A percentile compares a stretch with the other conserved stretches of the same genome.
phyloP scores from a whole-genome alignment of 345 rosid genomes.

The Sapria himalayana region DNA sequence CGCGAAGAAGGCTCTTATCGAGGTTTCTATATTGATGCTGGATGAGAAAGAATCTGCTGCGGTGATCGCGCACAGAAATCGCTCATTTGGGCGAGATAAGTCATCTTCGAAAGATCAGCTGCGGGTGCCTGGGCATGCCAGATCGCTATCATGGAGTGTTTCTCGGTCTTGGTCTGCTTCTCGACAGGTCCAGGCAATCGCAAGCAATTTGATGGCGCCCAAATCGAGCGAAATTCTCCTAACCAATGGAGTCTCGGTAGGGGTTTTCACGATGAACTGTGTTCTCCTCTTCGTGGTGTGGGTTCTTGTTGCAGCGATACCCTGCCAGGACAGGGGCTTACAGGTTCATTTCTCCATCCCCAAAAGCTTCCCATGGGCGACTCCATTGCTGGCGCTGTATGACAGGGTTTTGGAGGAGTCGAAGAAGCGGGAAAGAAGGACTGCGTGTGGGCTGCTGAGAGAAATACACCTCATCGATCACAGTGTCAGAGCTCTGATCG shows the following conservation, averaged over 20 bases:
- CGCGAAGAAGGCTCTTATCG: constrained; percentile 22
- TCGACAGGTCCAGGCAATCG: constrained; percentile 19
- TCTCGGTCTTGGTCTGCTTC: constrained; percentile 26
- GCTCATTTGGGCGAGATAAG: constrained; percentile 14
- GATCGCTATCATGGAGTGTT: constrained; percentile 27
- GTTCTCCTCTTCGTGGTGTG: constrained; percentile 17
- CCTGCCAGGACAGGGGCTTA: constrained; percentile 24
- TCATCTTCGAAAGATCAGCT: constrained; percentile 6
- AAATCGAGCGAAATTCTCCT: constrained; percentile 14
- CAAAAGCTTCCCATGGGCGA: constrained; percentile 13
- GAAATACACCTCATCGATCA: constrained; percentile 17
- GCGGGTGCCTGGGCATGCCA: constrained; percentile 11
- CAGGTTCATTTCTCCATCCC: constrained; percentile 14
- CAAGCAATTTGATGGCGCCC: constrained; percentile 13
- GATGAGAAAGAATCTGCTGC: constrained; percentile 21
- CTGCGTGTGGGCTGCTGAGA: constrained; percentile 14
- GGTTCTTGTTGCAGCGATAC: constrained; percentile 25
- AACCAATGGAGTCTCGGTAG: constrained; percentile 17
- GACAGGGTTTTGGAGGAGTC: constrained; percentile 21
- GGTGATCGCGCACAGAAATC: constrained; percentile 13
- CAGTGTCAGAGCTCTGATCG: constrained; percentile 11
- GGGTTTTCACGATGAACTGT: constrained; percentile 15
- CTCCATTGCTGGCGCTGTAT: constrained; percentile 10
- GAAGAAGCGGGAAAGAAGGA: constrained; percentile 13
- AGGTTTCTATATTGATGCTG: constrained; percentile 18